A percentile compares a stretch with the other conserved stretches of the same genome.
Evolutionary conservation across 257 asterid species (phyloP).

Genomic region (Salvia rosmarinus): DNA sequence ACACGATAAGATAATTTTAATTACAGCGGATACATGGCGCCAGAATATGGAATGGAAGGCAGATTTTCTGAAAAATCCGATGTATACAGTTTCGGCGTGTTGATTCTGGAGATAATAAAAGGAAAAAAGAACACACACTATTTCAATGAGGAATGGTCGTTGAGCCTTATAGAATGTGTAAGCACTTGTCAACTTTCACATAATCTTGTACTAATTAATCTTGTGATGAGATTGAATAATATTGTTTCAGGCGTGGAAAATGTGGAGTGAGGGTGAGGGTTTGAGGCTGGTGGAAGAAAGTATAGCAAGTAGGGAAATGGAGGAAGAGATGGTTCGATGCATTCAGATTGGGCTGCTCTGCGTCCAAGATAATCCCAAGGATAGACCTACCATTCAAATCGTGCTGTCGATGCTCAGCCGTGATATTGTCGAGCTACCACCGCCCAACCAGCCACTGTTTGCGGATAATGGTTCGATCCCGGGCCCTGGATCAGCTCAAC

Average conservation of each 20-base stretch:
- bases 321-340: conserved; percentile 45
- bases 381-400: conserved; percentile 48
- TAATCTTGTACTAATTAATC: too few relatives aligned
- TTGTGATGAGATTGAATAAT: background rate
- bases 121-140: conserved; percentile 49
- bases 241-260: conserved; percentile 55
- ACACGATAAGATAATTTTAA: conserved; percentile 8
- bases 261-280: conserved; percentile 50
- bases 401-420: conserved; percentile 44
- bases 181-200: conserved; percentile 9
- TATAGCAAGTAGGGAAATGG: conserved; percentile 24
- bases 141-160: conserved; percentile 40
- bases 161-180: conserved; percentile 54
- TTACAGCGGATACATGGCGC: conserved; percentile 66
- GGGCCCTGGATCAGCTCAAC: background rate
- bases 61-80: conserved; percentile 54
- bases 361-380: conserved; percentile 49
- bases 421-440: conserved; percentile 23
- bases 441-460: conserved; percentile 43
- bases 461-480: conserved; percentile 39
- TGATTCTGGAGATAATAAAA: conserved; percentile 49
- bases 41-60: conserved; percentile 62
- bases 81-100: conserved; percentile 56
- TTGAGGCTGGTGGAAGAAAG: conserved; percentile 46
- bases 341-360: conserved; percentile 56